Evolutionary conservation across 2,329 filamentous ascomycete genomes (phyloP).

Genomic region (Sarocladiaceae sp.): DNA sequence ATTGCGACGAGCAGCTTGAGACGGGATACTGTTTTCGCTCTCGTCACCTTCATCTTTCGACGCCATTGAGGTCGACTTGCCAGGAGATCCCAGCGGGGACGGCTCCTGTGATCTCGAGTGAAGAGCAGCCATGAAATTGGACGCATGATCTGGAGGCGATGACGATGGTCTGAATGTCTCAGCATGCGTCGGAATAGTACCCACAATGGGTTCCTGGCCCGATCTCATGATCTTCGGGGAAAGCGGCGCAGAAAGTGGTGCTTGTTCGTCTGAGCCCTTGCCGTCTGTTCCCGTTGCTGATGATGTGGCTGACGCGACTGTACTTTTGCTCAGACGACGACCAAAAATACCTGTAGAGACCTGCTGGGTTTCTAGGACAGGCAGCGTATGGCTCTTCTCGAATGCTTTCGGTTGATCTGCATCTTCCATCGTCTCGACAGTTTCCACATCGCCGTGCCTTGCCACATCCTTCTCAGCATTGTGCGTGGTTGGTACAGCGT

Average conservation of each 20-base stretch:
- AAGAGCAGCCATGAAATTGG: slow-evolving; percentile 60
- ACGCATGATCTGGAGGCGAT: slow-evolving; percentile 53
- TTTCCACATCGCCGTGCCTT: slow-evolving; percentile 40
- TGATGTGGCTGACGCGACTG: slow-evolving; percentile 26
- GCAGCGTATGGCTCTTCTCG: slow-evolving; percentile 51
- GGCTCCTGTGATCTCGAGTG: slow-evolving; percentile 55
- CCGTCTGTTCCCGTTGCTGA: slow-evolving; percentile 44
- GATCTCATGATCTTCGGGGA: slow-evolving; percentile 32
- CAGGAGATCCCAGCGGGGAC: slow-evolving; percentile 31
- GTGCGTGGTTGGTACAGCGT: slow-evolving; percentile 29
- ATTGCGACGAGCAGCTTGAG: slow-evolving; percentile 26
- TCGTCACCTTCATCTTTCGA: slow-evolving; percentile 37
- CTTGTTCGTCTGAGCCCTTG: slow-evolving; percentile 26
- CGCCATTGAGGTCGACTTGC: slow-evolving; percentile 36
- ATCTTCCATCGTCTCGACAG: slow-evolving; percentile 39
- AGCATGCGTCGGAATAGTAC: slow-evolving; percentile 59
- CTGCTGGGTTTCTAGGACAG: slow-evolving; percentile 29
- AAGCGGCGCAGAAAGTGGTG: slow-evolving; percentile 26
- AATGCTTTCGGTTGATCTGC: slow-evolving; percentile 33
- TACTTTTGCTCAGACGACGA: slow-evolving; percentile 37
- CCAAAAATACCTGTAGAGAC: slow-evolving; percentile 40
- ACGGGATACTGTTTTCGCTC: slow-evolving; percentile 28
- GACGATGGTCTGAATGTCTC: slow-evolving; percentile 55
- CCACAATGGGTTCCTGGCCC: slow-evolving; percentile 58
- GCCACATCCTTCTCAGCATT: slow-evolving; percentile 16